Evolutionary conservation across 768 basidiomycete species (phyloP), one percentile per base, ranked within the genome.

Genomic region (Cyclocybe aegerita): DNA sequence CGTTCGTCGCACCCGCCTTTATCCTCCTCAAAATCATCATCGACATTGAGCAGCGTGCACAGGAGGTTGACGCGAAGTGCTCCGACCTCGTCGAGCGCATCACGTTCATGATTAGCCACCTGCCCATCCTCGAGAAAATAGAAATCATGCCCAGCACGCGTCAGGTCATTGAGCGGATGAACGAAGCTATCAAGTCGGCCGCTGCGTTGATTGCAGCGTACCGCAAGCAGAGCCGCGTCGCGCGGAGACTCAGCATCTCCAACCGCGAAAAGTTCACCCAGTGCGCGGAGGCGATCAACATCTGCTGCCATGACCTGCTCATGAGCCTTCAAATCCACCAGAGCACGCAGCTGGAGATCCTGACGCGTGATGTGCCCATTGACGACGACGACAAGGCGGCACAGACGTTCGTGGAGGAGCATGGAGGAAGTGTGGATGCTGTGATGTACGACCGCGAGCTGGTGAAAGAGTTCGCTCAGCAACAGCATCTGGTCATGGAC

Each of bases 291-390:
- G 50, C 52, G 12, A 57, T 73, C 57, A 69, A 70, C 37, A 48
- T 41, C 7, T 73, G 71, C 58, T 68, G 68, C 52, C 62, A 57
- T 23, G 71, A 73, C 47, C 61, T 74, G 8, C 59, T 73, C 53
- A 64, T 73, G 59, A 74, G 73, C 59, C 62, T 74, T 30, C 72
- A 74, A 43, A 74, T 74, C 33, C 69, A 73, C 23, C 71, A 74
- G 57, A 66, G 65, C 15, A 60, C 60, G 33, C 64, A 71, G 52
- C 59, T 73, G 15, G 69, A 72, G 40, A 65, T 73, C 37, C 55
- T 73, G 36, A 67, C 70, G 12, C 64, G 71, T n/a, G 65, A 56
- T 2, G 61, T 73, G 4, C 73, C 73, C 7, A 52, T 66, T 32
- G 73, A 74, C 50, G 64, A 65, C 1, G 69, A 70, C 33, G 73